phyloP scores from a whole-genome alignment of 2,329 filamentous ascomycete genomes.

The Dactylellina leptospora region DNA sequence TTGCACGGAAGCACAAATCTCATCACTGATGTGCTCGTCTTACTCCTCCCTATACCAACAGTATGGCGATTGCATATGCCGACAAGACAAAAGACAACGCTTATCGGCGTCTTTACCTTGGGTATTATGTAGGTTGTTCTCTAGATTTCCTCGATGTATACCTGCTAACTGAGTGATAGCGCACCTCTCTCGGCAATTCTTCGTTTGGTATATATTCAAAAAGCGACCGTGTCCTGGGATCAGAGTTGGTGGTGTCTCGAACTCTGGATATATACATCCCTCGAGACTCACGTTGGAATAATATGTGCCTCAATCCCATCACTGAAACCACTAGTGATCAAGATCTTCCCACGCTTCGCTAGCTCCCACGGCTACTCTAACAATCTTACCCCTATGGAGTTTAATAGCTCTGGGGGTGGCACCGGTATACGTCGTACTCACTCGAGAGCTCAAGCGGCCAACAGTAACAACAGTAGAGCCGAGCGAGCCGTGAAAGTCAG shows the following conservation, averaged over 20 bases:
- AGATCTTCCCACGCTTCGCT: conserved; percentile 58
- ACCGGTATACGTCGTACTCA: conserved; percentile 27
- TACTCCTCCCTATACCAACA: conserved; percentile 65
- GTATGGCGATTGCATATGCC: conserved; percentile 64
- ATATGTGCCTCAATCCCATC: conserved; percentile 65
- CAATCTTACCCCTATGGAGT: conserved; percentile 35
- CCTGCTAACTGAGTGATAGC: conserved; percentile 17
- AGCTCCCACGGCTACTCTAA: conserved; percentile 21
- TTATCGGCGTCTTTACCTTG: conserved; percentile 65
- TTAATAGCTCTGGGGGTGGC: conserved; percentile 26
- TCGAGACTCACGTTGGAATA: conserved; percentile 66
- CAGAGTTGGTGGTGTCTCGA: conserved; percentile 47
- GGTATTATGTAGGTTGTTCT: conserved; percentile 63
- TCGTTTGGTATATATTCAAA: conserved; percentile 44
- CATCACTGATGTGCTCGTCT: conserved; percentile 68
- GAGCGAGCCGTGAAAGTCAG: conserved; percentile 22
- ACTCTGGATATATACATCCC: conserved; percentile 48
- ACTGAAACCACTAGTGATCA: conserved; percentile 64
- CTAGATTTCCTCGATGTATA: not conserved
- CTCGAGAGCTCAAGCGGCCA: conserved; percentile 25
- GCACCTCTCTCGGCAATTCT: conserved; percentile 46
- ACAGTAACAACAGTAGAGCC: conserved; percentile 27
- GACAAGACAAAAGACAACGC: conserved; percentile 62
- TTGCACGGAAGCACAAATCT: conserved; percentile 70
- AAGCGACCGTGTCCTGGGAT: conserved; percentile 45